A percentile compares a stretch with the other conserved stretches of the same genome.
phyloP scores from a whole-genome alignment of 2,329 filamentous ascomycete species.

The Metarhizium rileyi region DNA sequence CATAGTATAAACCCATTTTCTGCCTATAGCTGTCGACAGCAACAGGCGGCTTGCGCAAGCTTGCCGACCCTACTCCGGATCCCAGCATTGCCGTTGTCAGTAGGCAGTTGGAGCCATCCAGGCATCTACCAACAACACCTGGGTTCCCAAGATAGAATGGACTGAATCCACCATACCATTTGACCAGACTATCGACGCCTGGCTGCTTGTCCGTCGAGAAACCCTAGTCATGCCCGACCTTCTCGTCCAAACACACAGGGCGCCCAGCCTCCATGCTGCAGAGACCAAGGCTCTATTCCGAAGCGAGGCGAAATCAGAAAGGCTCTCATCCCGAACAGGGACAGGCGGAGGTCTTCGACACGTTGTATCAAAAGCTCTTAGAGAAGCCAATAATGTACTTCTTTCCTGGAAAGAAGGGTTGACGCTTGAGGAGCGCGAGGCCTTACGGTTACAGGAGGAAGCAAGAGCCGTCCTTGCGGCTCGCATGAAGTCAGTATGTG shows the following conservation, averaged over 20 bases:
- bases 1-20: no score
- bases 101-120: background rate
- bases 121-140: no score
- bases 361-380: conserved; percentile 4
- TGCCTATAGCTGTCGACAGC: no score
- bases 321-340: background rate
- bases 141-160: background rate
- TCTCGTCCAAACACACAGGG: conserved; percentile 2
- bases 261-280: background rate
- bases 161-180: background rate
- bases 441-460: conserved; percentile 39
- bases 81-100: no score
- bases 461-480: conserved; percentile 53
- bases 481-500: conserved; percentile 54
- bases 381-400: conserved; percentile 29
- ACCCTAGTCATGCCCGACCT: conserved; percentile 5
- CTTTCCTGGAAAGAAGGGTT: conserved; percentile 44
- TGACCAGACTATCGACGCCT: background rate
- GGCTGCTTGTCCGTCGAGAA: background rate
- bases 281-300: background rate
- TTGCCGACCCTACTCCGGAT: no score
- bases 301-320: background rate
- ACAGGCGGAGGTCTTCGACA: background rate
- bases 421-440: conserved; percentile 38
- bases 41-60: no score